Conservation (phyloP, 768 basidiomycete genomes). For the Dentipellis sp. region DNA sequence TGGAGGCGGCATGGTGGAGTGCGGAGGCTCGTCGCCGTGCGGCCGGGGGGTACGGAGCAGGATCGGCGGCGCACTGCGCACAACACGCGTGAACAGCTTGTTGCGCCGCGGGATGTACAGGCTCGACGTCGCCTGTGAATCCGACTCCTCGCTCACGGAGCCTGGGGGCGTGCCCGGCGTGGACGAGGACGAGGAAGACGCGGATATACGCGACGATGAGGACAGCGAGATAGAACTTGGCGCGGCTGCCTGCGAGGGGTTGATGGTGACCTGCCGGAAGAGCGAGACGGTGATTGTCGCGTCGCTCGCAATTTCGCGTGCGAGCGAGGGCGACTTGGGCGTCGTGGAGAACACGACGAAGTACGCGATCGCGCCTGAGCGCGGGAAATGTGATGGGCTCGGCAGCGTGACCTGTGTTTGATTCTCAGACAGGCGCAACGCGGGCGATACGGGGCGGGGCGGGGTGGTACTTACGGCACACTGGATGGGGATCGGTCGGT, state of each 20-base stretch:
- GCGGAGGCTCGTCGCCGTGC: too few species aligned
- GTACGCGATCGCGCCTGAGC: constrained; percentile 54
- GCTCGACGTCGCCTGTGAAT: constrained; percentile 13
- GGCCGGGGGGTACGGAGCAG: constrained; percentile 6
- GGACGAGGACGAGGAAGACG: constrained; percentile 15
- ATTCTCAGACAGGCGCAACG: neutral
- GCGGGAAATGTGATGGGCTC: constrained; percentile 49
- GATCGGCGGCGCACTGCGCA: constrained; percentile 18
- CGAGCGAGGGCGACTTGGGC: constrained; percentile 42
- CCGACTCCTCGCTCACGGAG: constrained; percentile 30
- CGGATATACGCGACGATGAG: constrained; percentile 35
- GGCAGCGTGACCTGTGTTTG: constrained; percentile 51
- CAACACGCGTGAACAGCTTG: constrained; percentile 23
- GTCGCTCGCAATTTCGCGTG: constrained; percentile 60
- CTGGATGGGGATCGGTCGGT: constrained; percentile 52
- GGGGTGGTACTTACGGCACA: constrained; percentile 45
- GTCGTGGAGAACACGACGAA: constrained; percentile 67
- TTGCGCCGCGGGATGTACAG: constrained; percentile 8
- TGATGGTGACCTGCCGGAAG: constrained; percentile 48
- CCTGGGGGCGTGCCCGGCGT: constrained; percentile 38
- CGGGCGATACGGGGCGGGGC: neutral
- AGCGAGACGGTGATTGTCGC: constrained; percentile 64
- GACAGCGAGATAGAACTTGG: constrained; percentile 26
- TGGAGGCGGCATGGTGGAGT: constrained; percentile 5
- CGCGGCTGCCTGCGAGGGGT: constrained; percentile 26